Conservation (phyloP, 75 land plant genomes). For the Pinus tabuliformis region DNA sequence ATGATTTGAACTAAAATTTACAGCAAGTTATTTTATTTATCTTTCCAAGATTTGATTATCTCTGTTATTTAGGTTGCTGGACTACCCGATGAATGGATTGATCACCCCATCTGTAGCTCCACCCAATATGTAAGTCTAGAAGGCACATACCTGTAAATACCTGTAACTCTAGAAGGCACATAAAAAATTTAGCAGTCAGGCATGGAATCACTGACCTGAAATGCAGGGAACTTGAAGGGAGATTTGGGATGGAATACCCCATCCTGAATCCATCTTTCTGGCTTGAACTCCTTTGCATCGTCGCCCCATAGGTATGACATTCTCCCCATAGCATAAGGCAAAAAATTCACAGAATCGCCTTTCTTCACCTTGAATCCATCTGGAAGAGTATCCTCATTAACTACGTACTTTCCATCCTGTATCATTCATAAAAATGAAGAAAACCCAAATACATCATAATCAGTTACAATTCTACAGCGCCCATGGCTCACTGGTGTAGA, state of each 20-base stretch:
- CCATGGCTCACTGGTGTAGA: background rate
- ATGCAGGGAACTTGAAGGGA: slow-evolving; percentile 62
- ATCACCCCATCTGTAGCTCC: no score
- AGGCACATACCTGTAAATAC: no score
- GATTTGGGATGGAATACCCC: slow-evolving; percentile 41
- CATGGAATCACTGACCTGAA: slow-evolving; percentile 24
- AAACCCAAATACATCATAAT: background rate
- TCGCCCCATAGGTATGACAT: slow-evolving; percentile 51
- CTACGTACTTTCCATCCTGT: background rate
- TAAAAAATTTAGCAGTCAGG: no score
- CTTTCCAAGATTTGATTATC: no score
- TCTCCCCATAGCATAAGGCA: slow-evolving; percentile 58
- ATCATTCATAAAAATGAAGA: background rate
- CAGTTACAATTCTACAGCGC: background rate
- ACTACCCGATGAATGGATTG: no score
- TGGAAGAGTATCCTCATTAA: slow-evolving; percentile 51
- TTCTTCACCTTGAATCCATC: slow-evolving; percentile 49
- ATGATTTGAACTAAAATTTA: no score
- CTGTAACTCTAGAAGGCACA: no score
- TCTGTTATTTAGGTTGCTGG: no score
- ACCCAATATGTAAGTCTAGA: no score
- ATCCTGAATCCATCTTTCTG: slow-evolving; percentile 66
- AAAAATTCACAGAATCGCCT: slow-evolving; percentile 34
- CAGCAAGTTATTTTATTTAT: no score
- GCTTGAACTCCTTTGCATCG: slow-evolving; percentile 49